Conservation (phyloP, 2,329 filamentous ascomycete genomes). For the Leptographium galeiforme region DNA sequence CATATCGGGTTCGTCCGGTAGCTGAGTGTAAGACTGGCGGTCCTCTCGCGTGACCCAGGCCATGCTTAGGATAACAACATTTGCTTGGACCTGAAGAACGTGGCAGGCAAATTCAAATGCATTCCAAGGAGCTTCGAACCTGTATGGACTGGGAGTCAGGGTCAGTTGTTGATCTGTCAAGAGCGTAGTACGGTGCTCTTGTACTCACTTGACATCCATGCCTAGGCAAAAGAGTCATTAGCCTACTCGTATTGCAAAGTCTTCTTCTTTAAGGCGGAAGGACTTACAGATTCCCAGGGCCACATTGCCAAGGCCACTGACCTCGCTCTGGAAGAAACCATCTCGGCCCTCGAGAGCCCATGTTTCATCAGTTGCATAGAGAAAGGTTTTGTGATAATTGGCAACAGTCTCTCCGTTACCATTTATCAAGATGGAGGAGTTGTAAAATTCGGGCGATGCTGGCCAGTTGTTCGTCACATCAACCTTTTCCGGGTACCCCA, state of each 20-base stretch:
- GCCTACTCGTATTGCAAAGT: too few species aligned
- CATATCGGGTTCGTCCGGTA: conserved; percentile 50
- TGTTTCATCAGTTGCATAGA: conserved; percentile 47
- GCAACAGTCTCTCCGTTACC: conserved; percentile 44
- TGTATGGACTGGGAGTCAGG: conserved; percentile 26
- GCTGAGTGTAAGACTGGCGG: conserved; percentile 29
- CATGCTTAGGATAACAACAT: conserved; percentile 60
- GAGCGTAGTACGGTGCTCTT: not conserved
- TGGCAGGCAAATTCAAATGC: conserved; percentile 41
- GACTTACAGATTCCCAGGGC: conserved; percentile 48
- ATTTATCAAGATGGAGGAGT: conserved; percentile 40
- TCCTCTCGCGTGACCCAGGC: conserved; percentile 57
- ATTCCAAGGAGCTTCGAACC: conserved; percentile 34
- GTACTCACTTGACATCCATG: conserved; percentile 49
- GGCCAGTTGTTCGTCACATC: conserved; percentile 38
- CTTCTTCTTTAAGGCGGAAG: too few species aligned
- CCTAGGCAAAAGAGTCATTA: conserved; percentile 15
- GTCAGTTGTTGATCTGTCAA: not conserved
- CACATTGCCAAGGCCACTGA: conserved; percentile 35
- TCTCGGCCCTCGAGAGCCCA: conserved; percentile 43
- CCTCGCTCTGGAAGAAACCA: conserved; percentile 33
- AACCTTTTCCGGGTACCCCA: conserved; percentile 62
- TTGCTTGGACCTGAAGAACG: conserved; percentile 39
- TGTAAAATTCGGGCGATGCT: conserved; percentile 38
- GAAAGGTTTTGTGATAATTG: conserved; percentile 46